Percentiles rank a stretch among this genome's conserved stretches.
Conservation (phyloP, 768 basidiomycete species). For the Hericium alpestre region DNA sequence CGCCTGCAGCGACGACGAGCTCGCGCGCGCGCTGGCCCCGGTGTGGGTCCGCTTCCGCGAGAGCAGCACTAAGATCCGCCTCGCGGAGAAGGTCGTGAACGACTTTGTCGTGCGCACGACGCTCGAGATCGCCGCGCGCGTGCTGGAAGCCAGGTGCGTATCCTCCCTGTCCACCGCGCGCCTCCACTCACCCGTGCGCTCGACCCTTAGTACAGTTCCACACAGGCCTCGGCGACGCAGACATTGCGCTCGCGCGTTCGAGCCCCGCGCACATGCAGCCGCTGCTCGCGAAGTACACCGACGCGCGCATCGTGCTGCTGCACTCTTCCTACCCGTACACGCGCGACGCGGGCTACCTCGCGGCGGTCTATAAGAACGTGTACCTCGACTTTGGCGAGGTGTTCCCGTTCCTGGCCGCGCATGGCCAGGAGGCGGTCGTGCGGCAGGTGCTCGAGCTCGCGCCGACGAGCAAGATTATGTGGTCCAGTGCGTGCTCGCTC, state of each 20-base stretch:
- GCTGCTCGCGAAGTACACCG: slow-evolving; percentile 51
- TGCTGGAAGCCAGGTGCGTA: slow-evolving; percentile 49
- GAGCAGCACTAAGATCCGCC: slow-evolving; percentile 30
- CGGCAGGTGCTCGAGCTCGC: slow-evolving; percentile 58
- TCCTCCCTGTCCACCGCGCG: background rate
- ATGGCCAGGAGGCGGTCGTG: slow-evolving; percentile 51
- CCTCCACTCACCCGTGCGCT: background rate
- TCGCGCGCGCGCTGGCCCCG: background rate
- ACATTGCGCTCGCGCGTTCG: slow-evolving; percentile 45
- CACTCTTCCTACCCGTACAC: slow-evolving; percentile 75
- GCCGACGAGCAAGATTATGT: slow-evolving; percentile 72
- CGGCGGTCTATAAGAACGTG: slow-evolving; percentile 62
- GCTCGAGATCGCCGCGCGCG: slow-evolving; percentile 39
- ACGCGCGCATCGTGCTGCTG: slow-evolving; percentile 54
- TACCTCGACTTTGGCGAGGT: slow-evolving; percentile 76
- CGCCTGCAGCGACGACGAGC: slow-evolving; percentile 14
- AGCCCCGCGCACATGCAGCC: slow-evolving; percentile 62
- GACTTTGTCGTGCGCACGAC: slow-evolving; percentile 53
- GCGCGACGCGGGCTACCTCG: slow-evolving; percentile 68
- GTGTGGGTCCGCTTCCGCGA: slow-evolving; percentile 15
- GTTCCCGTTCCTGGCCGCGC: slow-evolving; percentile 54
- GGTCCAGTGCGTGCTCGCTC: slow-evolving; percentile 45
- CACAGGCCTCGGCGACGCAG: slow-evolving; percentile 70
- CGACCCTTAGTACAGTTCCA: slow-evolving; percentile 63
- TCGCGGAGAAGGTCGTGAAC: slow-evolving; percentile 54